These are phyloP conservation scores for Dispira simplex DNA, from an alignment of 192 early-diverging fungal genomes.

Conservation along the genomic window DNA sequence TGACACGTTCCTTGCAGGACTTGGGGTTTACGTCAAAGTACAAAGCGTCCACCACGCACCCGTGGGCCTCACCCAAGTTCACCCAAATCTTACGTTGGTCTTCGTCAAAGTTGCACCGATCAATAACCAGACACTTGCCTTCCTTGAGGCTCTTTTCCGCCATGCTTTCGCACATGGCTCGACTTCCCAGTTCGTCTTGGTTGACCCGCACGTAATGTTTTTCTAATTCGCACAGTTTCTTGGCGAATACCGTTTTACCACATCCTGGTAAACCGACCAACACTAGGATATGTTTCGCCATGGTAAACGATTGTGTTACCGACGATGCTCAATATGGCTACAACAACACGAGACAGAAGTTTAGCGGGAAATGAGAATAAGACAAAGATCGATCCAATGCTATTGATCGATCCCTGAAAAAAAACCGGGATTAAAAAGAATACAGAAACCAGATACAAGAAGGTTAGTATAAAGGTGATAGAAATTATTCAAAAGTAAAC, in stretches of 20 bases:
- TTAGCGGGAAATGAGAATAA: too few species aligned
- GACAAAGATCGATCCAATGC: too few species aligned
- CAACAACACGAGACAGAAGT: too few species aligned
- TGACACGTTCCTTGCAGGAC: conserved; percentile 47
- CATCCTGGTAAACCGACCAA: conserved; percentile 62
- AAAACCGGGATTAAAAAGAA: too few species aligned
- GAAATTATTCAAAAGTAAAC: too few species aligned
- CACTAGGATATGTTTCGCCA: conserved; percentile 40
- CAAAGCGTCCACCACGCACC: conserved; percentile 42
- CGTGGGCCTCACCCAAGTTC: conserved; percentile 38
- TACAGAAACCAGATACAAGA: too few species aligned
- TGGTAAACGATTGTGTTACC: neutral
- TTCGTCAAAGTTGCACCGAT: conserved; percentile 67
- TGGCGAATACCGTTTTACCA: conserved; percentile 57
- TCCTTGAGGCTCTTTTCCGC: conserved; percentile 26
- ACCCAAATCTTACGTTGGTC: conserved; percentile 59
- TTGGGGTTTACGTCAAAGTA: conserved; percentile 45
- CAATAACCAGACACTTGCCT: conserved; percentile 51
- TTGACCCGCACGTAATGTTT: conserved; percentile 49
- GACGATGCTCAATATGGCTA: too few species aligned
- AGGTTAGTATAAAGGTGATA: too few species aligned
- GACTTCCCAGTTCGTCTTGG: conserved; percentile 56
- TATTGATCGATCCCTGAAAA: too few species aligned
- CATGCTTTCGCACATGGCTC: conserved; percentile 45
- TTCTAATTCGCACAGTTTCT: conserved; percentile 20